These are phyloP conservation scores for Lachnellula cervina DNA, from an alignment of 2,329 filamentous ascomycete species.

Conservation along the genomic window DNA sequence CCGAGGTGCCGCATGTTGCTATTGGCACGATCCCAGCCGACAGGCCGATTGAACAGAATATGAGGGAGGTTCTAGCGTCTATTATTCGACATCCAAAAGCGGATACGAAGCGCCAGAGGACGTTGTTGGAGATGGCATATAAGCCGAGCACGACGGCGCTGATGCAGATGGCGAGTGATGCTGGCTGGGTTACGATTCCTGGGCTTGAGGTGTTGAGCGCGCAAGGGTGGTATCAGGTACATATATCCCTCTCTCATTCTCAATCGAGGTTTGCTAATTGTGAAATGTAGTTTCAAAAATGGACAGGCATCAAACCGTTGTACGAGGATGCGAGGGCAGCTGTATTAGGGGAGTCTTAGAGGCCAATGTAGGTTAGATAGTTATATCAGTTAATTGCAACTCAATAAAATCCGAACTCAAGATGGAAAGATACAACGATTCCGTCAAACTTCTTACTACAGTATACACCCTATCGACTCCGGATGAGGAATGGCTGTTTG, in stretches of 20 bases:
- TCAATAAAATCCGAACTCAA: too few relatives aligned
- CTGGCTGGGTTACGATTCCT: constrained; percentile 77
- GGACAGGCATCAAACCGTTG: constrained; percentile 75
- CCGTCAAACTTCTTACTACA: too few relatives aligned
- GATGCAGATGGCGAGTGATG: constrained; percentile 75
- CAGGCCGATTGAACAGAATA: constrained; percentile 67
- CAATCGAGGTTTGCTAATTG: constrained; percentile 20
- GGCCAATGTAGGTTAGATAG: neutral
- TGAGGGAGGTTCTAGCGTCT: constrained; percentile 59
- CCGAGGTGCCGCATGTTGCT: constrained; percentile 60
- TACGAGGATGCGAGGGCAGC: constrained; percentile 64
- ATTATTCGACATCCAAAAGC: constrained; percentile 41
- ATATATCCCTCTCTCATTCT: constrained; percentile 36
- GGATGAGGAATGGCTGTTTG: too few relatives aligned
- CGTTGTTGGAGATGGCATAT: constrained; percentile 94
- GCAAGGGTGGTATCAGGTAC: constrained; percentile 83
- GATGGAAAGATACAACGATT: too few relatives aligned
- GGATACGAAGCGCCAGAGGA: constrained; percentile 37
- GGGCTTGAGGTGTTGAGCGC: constrained; percentile 85
- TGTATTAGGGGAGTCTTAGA: constrained; percentile 37
- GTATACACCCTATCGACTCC: too few relatives aligned
- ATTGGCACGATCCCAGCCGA: constrained; percentile 91
- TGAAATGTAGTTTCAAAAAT: constrained; percentile 50
- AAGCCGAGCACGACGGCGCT: constrained; percentile 78
- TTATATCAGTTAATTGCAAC: too few relatives aligned